Evolutionary conservation across 2,329 filamentous ascomycete genomes (phyloP).

Genomic region (Trichoderma sp.): DNA sequence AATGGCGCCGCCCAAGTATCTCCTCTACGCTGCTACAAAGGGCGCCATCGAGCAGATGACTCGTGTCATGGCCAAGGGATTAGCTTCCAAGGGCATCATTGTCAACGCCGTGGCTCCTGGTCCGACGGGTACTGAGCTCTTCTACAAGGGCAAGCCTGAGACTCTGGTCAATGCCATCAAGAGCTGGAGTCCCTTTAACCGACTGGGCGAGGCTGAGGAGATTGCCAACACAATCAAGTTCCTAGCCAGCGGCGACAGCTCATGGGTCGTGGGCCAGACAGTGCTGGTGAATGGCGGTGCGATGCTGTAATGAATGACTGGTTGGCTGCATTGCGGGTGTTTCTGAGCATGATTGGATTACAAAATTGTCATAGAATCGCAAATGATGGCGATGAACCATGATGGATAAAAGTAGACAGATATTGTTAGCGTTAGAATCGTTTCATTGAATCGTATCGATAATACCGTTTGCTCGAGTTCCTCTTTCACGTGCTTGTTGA

Average conservation of each 20-base stretch:
- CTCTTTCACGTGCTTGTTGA: neutral
- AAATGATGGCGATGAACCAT: neutral
- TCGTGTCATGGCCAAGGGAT: slow-evolving; percentile 53
- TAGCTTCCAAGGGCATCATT: slow-evolving; percentile 48
- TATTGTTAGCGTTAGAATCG: neutral
- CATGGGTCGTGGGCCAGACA: slow-evolving; percentile 24
- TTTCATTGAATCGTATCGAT: neutral
- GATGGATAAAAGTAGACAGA: neutral
- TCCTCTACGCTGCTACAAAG: slow-evolving; percentile 55
- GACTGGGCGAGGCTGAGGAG: slow-evolving; percentile 24
- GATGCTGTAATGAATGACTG: neutral
- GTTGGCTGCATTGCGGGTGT: neutral
- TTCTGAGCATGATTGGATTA: neutral
- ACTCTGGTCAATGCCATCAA: slow-evolving; percentile 42
- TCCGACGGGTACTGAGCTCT: slow-evolving; percentile 55
- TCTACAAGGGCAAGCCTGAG: slow-evolving; percentile 49
- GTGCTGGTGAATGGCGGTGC: slow-evolving; percentile 24
- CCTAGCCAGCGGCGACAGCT: slow-evolving; percentile 23
- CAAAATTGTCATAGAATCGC: neutral
- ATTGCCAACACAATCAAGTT: slow-evolving; percentile 25
- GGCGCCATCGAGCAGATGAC: slow-evolving; percentile 60
- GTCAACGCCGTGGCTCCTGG: slow-evolving; percentile 42
- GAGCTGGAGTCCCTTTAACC: slow-evolving; percentile 22
- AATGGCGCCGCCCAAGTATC: slow-evolving; percentile 43
- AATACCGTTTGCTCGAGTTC: neutral